Percentiles rank a stretch among this genome's conserved stretches.
Conservation (phyloP, 73 alveolate genomes). For the Uronychia setigera region DNA sequence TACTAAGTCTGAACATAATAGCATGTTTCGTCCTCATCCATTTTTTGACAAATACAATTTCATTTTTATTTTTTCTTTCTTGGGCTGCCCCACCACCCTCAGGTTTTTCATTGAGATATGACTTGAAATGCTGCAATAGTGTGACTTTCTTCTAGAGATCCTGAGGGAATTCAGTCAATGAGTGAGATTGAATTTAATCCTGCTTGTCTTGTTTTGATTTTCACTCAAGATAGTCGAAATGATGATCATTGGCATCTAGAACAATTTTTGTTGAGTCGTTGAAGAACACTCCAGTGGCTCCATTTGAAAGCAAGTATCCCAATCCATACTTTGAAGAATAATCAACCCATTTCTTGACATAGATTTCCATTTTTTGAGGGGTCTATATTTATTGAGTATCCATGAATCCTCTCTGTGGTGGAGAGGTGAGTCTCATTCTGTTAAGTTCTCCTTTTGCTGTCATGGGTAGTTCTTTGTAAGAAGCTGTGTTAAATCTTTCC, state of each 20-base stretch:
- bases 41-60: constrained; percentile 74
- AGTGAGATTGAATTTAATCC: constrained; percentile 14
- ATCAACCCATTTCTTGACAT: constrained; percentile 91
- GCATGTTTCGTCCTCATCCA: constrained; percentile 94
- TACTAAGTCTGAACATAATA: constrained; percentile 81
- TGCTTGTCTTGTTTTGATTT: constrained; percentile 28
- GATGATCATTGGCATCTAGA: constrained; percentile 72
- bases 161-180: constrained; percentile 39
- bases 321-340: constrained; percentile 88
- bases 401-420: background rate
- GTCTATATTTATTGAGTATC: background rate
- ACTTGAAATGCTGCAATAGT: constrained; percentile 55
- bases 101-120: constrained; percentile 30
- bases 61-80: constrained; percentile 24
- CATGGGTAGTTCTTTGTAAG: background rate
- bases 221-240: constrained; percentile 71
- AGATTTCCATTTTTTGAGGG: constrained; percentile 9
- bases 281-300: constrained; percentile 87
- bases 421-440: background rate
- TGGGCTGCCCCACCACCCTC: constrained; percentile 12
- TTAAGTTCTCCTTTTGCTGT: background rate
- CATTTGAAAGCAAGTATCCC: constrained; percentile 83
- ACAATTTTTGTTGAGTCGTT: constrained; percentile 82
- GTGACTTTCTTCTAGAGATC: constrained; percentile 55
- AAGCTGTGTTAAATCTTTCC: background rate